Evolutionary conservation across 192 early-diverging fungal species (phyloP).

Genomic region (Entomortierella lignicola): DNA sequence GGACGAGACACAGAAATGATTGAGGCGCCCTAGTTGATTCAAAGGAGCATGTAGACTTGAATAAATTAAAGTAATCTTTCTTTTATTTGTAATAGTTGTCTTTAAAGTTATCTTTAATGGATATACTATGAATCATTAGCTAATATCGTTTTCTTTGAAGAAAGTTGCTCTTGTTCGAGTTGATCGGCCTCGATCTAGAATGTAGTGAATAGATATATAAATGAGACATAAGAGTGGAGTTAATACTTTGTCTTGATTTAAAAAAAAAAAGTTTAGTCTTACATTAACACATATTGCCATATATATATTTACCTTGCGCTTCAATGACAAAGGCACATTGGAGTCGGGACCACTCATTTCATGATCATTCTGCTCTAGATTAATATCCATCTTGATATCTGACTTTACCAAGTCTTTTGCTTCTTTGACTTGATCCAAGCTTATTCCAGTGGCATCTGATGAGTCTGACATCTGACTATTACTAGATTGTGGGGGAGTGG

Average conservation of each 20-base stretch:
- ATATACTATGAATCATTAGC: not conserved
- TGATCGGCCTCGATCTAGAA: conserved; percentile 32
- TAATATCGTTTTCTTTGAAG: conserved; percentile 36
- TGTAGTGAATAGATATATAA: no score
- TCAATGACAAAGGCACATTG: conserved; percentile 14
- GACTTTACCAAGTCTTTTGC: not conserved
- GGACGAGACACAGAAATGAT: conserved; percentile 36
- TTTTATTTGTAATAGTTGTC: not conserved
- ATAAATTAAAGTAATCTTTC: not conserved
- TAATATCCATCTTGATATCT: not conserved
- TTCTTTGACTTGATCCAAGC: not conserved
- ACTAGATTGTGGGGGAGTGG: not conserved
- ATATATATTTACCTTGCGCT: conserved; percentile 35
- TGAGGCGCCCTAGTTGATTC: conserved; percentile 16
- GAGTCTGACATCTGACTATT: not conserved
- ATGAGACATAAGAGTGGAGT: no score
- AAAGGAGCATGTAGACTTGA: not conserved
- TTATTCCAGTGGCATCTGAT: not conserved
- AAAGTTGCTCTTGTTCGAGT: conserved; percentile 12
- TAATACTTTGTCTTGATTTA: no score
- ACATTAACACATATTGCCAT: not conserved
- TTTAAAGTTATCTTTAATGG: not conserved
- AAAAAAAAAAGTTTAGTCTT: not conserved
- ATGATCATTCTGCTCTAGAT: conserved; percentile 12
- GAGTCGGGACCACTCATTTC: conserved; percentile 25